phyloP scores from a whole-genome alignment of 192 early-diverging fungal species.

The Linnemannia schmuckeri region DNA sequence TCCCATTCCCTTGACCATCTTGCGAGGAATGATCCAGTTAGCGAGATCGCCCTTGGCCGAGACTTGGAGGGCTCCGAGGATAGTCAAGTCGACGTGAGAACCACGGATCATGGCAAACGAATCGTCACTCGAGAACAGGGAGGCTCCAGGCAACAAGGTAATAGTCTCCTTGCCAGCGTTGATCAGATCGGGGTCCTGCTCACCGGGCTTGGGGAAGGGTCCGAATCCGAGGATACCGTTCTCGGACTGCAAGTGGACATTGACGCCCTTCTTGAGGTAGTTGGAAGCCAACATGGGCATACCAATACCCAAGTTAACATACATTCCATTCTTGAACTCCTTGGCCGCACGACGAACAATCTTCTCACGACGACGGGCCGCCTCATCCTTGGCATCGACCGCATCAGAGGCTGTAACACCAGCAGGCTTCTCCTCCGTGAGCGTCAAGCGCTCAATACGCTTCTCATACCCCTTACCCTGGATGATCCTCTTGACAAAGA shows the following conservation, averaged over 20 bases:
- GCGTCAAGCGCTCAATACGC: slow-evolving; percentile 76
- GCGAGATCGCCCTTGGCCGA: slow-evolving; percentile 80
- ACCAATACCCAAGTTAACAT: slow-evolving; percentile 81
- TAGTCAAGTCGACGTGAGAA: slow-evolving; percentile 80
- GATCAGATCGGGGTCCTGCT: slow-evolving; percentile 83
- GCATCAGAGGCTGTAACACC: slow-evolving; percentile 38
- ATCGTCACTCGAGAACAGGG: slow-evolving; percentile 79
- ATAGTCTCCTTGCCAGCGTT: slow-evolving; percentile 89
- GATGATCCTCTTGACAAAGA: slow-evolving; percentile 80
- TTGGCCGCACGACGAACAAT: slow-evolving; percentile 83
- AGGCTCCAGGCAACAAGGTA: slow-evolving; percentile 76
- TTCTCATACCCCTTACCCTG: slow-evolving; percentile 81
- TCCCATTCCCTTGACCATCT: slow-evolving; percentile 91
- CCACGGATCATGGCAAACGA: slow-evolving; percentile 88
- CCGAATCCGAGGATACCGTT: slow-evolving; percentile 86
- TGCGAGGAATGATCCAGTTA: slow-evolving; percentile 90
- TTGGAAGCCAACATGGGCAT: slow-evolving; percentile 86
- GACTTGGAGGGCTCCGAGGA: slow-evolving; percentile 86
- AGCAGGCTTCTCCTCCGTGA: slow-evolving; percentile 57
- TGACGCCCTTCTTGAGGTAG: slow-evolving; percentile 77
- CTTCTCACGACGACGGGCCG: slow-evolving; percentile 65
- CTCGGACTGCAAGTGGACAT: slow-evolving; percentile 81
- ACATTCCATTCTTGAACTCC: slow-evolving; percentile 84
- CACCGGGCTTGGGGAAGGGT: slow-evolving; percentile 78
- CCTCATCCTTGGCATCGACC: slow-evolving; percentile 49